phyloP scores from a whole-genome alignment of 2,329 filamentous ascomycete species.

The Fusarium nematophilum region DNA sequence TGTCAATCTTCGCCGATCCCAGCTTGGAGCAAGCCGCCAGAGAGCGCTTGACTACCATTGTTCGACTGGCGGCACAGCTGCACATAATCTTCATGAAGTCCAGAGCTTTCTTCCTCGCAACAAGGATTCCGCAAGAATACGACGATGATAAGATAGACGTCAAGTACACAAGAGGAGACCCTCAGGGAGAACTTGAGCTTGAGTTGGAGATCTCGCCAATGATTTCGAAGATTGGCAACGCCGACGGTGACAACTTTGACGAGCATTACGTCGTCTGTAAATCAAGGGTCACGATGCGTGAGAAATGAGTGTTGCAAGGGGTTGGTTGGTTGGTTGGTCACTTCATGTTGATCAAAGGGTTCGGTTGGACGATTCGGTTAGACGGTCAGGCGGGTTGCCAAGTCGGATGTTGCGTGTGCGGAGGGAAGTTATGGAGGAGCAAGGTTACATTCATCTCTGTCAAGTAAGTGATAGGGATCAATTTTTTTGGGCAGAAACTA shows the following conservation, averaged over 20 bases:
- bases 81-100: constrained; percentile 23
- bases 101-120: constrained; percentile 20
- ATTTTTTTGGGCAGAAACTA: too few relatives aligned
- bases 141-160: constrained; percentile 9
- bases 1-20: constrained; percentile 23
- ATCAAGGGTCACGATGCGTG: constrained; percentile 9
- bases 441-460: too few relatives aligned
- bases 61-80: constrained; percentile 3
- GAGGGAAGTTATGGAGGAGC: too few relatives aligned
- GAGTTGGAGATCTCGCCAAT: constrained; percentile 24
- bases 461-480: too few relatives aligned
- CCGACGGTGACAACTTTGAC: constrained; percentile 20
- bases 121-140: neutral
- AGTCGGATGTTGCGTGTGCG: too few relatives aligned
- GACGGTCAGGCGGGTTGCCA: too few relatives aligned
- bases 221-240: constrained; percentile 28
- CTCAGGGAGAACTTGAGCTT: neutral
- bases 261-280: constrained; percentile 1
- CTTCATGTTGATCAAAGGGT: too few relatives aligned
- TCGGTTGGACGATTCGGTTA: too few relatives aligned
- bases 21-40: neutral
- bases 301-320: neutral
- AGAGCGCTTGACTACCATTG: neutral
- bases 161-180: neutral
- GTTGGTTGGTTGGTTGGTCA: too few relatives aligned